These are phyloP conservation scores for Chaetomiaceae sp. DNA, from an alignment of 2,329 filamentous ascomycete genomes.

Conservation along the genomic window DNA sequence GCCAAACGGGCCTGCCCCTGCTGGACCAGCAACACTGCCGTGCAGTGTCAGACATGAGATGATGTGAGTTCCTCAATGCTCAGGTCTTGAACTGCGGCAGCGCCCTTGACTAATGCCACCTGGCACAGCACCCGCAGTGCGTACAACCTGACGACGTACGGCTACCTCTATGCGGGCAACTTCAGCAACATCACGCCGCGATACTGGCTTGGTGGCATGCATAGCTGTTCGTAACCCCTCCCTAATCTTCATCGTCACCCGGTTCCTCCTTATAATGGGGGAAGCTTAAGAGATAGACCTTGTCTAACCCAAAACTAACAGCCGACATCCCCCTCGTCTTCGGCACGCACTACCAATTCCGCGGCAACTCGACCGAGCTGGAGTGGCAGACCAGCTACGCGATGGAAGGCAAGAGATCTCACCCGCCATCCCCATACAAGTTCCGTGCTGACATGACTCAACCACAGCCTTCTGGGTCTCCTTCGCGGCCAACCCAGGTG, in stretches of 20 bases:
- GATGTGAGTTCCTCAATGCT: not conserved
- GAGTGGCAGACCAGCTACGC: slow-evolving; percentile 7
- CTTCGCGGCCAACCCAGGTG: not conserved
- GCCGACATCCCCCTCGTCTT: slow-evolving; percentile 8
- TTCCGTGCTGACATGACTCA: not conserved
- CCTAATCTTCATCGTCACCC: too few species aligned
- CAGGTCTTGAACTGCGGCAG: not conserved
- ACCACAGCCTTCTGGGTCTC: slow-evolving; percentile 1
- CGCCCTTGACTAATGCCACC: too few species aligned
- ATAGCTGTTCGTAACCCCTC: not conserved
- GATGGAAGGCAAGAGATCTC: not conserved
- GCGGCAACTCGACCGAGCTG: slow-evolving; percentile 5
- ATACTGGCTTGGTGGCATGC: slow-evolving; percentile 7
- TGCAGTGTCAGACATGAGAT: not conserved
- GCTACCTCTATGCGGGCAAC: not conserved
- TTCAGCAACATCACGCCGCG: slow-evolving; percentile 7
- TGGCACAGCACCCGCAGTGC: not conserved
- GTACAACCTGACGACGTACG: not conserved
- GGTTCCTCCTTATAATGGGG: not conserved
- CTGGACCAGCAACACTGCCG: not conserved
- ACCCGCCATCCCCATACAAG: not conserved
- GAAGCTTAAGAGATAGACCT: not conserved
- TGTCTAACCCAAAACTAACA: not conserved
- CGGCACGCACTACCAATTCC: slow-evolving; percentile 4
- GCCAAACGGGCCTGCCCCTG: not conserved